These are phyloP conservation scores for Penicillium robsamsonii DNA, from an alignment of 495 filamentous ascomycete species.

Conservation along the genomic window DNA sequence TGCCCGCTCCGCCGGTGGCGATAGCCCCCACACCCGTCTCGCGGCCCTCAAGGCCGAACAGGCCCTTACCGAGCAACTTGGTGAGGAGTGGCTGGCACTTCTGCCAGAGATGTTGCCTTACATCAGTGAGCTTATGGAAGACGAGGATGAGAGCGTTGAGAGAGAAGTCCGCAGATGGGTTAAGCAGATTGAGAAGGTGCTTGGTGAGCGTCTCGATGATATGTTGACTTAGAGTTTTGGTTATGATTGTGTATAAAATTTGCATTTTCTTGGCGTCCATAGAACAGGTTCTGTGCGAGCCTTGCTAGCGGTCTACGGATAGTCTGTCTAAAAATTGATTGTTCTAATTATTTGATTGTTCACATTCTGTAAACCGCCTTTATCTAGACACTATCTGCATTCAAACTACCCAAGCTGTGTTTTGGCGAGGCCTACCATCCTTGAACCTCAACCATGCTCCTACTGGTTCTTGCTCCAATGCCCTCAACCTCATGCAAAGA, in stretches of 20 bases:
- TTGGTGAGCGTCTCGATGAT: slow-evolving; percentile 83
- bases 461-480: too few relatives aligned
- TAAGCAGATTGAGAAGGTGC: slow-evolving; percentile 75
- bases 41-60: slow-evolving; percentile 78
- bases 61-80: slow-evolving; percentile 70
- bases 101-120: slow-evolving; percentile 93
- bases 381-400: too few relatives aligned
- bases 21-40: slow-evolving; percentile 55
- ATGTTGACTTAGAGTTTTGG: slow-evolving; percentile 69
- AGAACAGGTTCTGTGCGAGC: slow-evolving; percentile 18
- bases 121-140: slow-evolving; percentile 91
- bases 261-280: slow-evolving; percentile 31
- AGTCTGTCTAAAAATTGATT: slow-evolving; percentile 12
- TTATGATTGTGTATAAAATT: slow-evolving; percentile 27
- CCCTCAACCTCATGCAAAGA: too few relatives aligned
- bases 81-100: slow-evolving; percentile 87
- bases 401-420: too few relatives aligned
- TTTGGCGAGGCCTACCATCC: too few relatives aligned
- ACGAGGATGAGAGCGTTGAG: slow-evolving; percentile 91
- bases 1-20: slow-evolving; percentile 50
- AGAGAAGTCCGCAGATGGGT: slow-evolving; percentile 84
- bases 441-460: too few relatives aligned
- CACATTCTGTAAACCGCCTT: too few relatives aligned
- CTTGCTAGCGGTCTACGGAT: slow-evolving; percentile 13
- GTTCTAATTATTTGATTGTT: neutral